Evolutionary conservation across 306 rosid genomes (phyloP).

Genomic region (Cucumis melo): DNA sequence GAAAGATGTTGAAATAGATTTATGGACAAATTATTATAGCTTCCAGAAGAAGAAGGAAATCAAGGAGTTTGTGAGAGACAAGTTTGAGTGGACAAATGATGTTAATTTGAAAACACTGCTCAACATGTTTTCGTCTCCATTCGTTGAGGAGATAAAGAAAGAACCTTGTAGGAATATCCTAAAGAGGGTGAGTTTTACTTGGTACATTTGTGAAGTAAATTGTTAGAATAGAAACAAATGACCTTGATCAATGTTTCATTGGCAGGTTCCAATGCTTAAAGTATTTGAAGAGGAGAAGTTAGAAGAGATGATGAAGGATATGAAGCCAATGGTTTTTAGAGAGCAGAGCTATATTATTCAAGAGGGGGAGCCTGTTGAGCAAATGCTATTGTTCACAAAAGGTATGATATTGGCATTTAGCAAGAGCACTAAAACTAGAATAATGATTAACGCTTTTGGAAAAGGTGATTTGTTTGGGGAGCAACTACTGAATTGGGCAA

Average conservation of each 20-base stretch:
- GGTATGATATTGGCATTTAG: constrained; percentile 5
- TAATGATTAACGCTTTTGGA: background rate
- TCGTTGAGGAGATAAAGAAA: too few species aligned
- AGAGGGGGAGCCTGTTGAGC: constrained; percentile 8
- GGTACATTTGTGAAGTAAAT: background rate
- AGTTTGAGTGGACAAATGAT: too few species aligned
- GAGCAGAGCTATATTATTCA: constrained; percentile 5
- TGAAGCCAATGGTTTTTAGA: constrained; percentile 5
- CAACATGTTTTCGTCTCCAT: too few species aligned
- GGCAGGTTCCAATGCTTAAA: too few species aligned
- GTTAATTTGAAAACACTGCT: too few species aligned
- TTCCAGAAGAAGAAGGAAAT: too few species aligned
- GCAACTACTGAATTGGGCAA: too few species aligned
- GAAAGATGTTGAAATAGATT: too few species aligned
- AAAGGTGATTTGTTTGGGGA: too few species aligned
- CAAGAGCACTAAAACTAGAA: too few species aligned
- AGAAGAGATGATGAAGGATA: background rate
- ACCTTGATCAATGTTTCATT: background rate
- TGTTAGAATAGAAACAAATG: background rate
- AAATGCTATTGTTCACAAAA: constrained; percentile 7
- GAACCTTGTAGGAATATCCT: constrained; percentile 29
- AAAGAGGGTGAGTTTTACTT: background rate
- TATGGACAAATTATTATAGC: too few species aligned
- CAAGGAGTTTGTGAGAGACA: too few species aligned
- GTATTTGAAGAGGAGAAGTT: background rate